A percentile compares a stretch with the other conserved stretches of the same genome.
phyloP scores from a whole-genome alignment of 2,329 filamentous ascomycete species.

The Chaetomiaceae sp. region DNA sequence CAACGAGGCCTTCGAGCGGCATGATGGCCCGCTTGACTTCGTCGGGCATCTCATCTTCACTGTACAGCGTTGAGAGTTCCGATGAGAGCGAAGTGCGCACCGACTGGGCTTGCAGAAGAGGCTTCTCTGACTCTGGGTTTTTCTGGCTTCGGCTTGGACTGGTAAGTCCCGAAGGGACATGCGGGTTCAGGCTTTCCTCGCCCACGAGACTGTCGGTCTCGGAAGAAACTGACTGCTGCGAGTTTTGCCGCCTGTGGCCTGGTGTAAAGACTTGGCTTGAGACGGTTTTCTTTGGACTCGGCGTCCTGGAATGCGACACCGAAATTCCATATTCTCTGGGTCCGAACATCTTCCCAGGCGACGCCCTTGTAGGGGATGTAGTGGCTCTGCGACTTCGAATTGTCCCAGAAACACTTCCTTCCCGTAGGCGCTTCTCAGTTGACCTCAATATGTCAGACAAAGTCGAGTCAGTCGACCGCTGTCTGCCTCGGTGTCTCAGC shows the following conservation, averaged over 20 bases:
- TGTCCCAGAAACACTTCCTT: slow-evolving; percentile 15
- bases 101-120: slow-evolving; percentile 27
- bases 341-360: background rate
- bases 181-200: slow-evolving; percentile 34
- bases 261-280: slow-evolving; percentile 13
- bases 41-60: slow-evolving; percentile 47
- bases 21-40: slow-evolving; percentile 22
- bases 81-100: slow-evolving; percentile 46
- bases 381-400: slow-evolving; percentile 28
- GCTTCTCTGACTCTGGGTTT: slow-evolving; percentile 11
- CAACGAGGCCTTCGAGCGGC: slow-evolving; percentile 13
- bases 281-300: slow-evolving; percentile 29
- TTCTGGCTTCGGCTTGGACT: slow-evolving; percentile 39
- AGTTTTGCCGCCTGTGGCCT: slow-evolving; percentile 30
- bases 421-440: slow-evolving; percentile 48
- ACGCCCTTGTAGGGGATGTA: slow-evolving; percentile 15
- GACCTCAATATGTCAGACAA: slow-evolving; percentile 49
- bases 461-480: slow-evolving; percentile 43
- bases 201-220: slow-evolving; percentile 42
- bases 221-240: slow-evolving; percentile 33
- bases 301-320: slow-evolving; percentile 19
- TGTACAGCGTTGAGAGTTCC: slow-evolving; percentile 54
- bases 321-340: background rate
- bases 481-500: slow-evolving; percentile 24
- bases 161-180: slow-evolving; percentile 36